Base-by-base conservation (phyloP, 1,284 basidiomycete genomes). In the Cronartium quercuum region DNA sequence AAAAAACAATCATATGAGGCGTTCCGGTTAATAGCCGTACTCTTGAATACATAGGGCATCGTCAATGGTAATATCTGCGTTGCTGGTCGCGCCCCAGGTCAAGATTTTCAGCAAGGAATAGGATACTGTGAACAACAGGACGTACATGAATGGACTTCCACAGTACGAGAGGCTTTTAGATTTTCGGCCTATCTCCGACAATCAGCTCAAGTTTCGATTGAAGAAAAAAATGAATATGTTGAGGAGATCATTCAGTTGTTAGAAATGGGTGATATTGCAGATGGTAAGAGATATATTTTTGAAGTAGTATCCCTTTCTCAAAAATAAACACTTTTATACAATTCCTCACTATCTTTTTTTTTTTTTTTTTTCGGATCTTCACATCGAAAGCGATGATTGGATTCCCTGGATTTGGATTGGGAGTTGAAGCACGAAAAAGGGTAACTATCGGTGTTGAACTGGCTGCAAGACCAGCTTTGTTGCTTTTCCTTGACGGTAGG, bases 71-170 rank as follows among this genome's bases (percentile, higher is more conserved):
- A 60, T 86, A 85, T 62, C 86, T 84, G 9, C 86, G 24, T 58
- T 21, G 7, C 24, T 84, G 76, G 91, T 89, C 41, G 90, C 92
- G 80, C 91, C 93, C 82, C 89, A 90, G 86, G 92, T 94, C 79
- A 80, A 29, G 55, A 18, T 10, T 58, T 58, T 21, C 55, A 21
- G 21, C 15, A 9, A 9, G 13, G 55, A 58, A 58, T 21, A 9
- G 13, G 55, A 10, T 18, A 18, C 9, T 58, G 78, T 29, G 79
- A 82, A 76, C 82, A 82, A 75, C 80, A 80, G 74, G 82, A 82
- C 64, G 77, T 80, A 38, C 92, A 94, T 81, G 90, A 92, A 82
- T 89, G 87, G 76, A 92, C 90, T 15, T 87, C 91, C 6, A 86
- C 85, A 41, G 85, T 87, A 35, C 84, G 86, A 64, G 86, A 87